Evolutionary conservation across 768 basidiomycete species (phyloP).

Genomic region (Tephrocybe sp.): DNA sequence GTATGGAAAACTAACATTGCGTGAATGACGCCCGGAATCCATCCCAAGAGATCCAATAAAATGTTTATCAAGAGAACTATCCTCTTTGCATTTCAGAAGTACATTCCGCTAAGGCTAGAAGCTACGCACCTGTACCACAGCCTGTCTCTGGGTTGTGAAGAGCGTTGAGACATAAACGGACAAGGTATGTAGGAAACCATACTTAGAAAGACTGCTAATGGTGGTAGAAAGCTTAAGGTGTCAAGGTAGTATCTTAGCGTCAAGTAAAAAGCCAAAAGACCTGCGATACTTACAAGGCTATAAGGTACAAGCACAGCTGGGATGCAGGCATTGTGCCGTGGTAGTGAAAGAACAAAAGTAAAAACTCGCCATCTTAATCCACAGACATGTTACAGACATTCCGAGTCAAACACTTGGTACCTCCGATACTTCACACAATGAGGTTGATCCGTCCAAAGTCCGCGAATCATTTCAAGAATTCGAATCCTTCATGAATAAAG

Average conservation of each 20-base stretch:
- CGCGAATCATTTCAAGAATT: too few relatives aligned
- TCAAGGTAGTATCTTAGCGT: neutral
- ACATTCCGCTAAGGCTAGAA: neutral
- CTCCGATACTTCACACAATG: too few relatives aligned
- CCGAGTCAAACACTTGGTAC: too few relatives aligned
- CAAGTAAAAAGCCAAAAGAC: neutral
- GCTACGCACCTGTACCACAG: constrained; percentile 12
- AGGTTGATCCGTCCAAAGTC: too few relatives aligned
- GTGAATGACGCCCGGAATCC: constrained; percentile 54
- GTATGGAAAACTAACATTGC: constrained; percentile 34
- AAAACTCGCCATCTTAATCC: neutral
- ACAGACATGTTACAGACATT: too few relatives aligned
- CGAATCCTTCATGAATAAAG: too few relatives aligned
- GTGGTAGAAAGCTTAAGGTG: constrained; percentile 3
- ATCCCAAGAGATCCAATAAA: constrained; percentile 40
- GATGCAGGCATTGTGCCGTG: neutral
- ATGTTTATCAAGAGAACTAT: constrained; percentile 37
- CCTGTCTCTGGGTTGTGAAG: constrained; percentile 9
- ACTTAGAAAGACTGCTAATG: constrained; percentile 7
- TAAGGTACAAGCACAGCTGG: constrained; percentile 3
- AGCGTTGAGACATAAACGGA: neutral
- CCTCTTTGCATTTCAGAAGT: neutral
- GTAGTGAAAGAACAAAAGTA: neutral
- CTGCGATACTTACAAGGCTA: constrained; percentile 6
- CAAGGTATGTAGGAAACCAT: neutral